Evolutionary conservation across 2,329 filamentous ascomycete species (phyloP), one percentile per base, ranked within the genome.

Genomic region (Verticillium albo-atrum): DNA sequence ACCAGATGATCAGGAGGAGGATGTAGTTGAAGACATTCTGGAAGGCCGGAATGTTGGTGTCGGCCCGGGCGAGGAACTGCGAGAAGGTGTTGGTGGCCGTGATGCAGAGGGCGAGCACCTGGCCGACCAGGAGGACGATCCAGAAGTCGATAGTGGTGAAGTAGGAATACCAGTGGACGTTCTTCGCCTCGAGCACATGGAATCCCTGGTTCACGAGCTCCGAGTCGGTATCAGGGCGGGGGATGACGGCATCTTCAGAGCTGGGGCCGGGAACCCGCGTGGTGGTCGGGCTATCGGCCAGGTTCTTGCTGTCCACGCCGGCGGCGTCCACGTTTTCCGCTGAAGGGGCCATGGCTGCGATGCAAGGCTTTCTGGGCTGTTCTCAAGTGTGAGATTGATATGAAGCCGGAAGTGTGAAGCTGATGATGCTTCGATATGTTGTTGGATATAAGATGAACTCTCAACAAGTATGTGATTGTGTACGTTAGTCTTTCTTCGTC

Each of bases 21-120:
- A 92, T 82, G 76, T 99, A 99, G 77, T 95, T 97, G 83, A 97
- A 96, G 68, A 98, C 85, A 30, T 91, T 92, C 78, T 99, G 95
- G 79, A 98, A 97, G 58, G 95, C 92, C 7, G 95, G 95, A 66
- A 98, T 96, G 62, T 85, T 92, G 65, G 89, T 93, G 55, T 87
- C 83, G 5, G 77, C 74, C 10, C 72, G 68, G 60, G 81, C 82
- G 30, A 99, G 86, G 58, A 97, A 85, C 27, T 83, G 85, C 37
- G 89, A 91, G 71, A 98, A 91, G 54, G 95, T 98, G 80, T 96
- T 97, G 56, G 93, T 97, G 30, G 86, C 87, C 1, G 93, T 97
- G 75, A 96, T 95, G 78, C 92, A 93, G 61, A 99, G 85, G 4
- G 93, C 87, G 52, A 97, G 86, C 57, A 92, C 74, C 81, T 97